These are phyloP conservation scores for Neonectria coccinea DNA, from an alignment of 2,329 filamentous ascomycete species.

Conservation along the genomic window DNA sequence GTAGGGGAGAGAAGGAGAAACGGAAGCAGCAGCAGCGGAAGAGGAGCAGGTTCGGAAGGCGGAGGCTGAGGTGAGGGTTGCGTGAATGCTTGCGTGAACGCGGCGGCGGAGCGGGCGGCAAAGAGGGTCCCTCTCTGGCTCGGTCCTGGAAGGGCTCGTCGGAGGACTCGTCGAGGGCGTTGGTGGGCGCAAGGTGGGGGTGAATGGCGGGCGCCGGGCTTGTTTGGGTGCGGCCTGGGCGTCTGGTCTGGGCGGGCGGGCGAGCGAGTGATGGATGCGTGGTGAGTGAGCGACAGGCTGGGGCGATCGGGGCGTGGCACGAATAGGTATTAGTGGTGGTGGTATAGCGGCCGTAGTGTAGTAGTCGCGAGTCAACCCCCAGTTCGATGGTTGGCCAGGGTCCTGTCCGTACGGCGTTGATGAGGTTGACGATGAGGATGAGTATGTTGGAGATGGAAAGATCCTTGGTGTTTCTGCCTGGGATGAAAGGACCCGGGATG, in stretches of 20 bases:
- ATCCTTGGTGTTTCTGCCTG: conserved; percentile 11
- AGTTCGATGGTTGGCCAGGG: conserved; percentile 21
- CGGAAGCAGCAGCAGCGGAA: conserved; percentile 29
- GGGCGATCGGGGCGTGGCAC: conserved; percentile 10
- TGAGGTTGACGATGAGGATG: conserved; percentile 2
- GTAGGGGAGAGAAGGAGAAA: conserved; percentile 23
- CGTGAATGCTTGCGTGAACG: conserved; percentile 45
- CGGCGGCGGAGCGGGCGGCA: conserved; percentile 46
- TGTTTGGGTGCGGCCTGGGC: conserved; percentile 13
- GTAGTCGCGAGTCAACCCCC: conserved; percentile 25
- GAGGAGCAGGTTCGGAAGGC: conserved; percentile 31
- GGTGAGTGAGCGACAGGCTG: conserved; percentile 34
- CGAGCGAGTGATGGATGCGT: conserved; percentile 31
- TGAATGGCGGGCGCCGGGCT: conserved; percentile 39
- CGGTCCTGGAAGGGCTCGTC: conserved; percentile 18
- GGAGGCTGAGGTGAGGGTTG: conserved; percentile 36
- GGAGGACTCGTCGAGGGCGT: conserved; percentile 39
- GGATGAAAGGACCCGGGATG: not conserved
- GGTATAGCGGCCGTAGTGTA: conserved; percentile 17
- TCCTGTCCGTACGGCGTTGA: conserved; percentile 21
- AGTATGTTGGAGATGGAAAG: not conserved
- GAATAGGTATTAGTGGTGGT: conserved; percentile 27
- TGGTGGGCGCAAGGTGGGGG: conserved; percentile 33
- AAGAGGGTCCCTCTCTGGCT: conserved; percentile 30
- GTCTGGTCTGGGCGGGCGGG: conserved; percentile 6